A percentile compares a stretch with the other conserved stretches of the same genome.
Conservation (phyloP, 2,329 filamentous ascomycete species). For the Penicillium sp. region DNA sequence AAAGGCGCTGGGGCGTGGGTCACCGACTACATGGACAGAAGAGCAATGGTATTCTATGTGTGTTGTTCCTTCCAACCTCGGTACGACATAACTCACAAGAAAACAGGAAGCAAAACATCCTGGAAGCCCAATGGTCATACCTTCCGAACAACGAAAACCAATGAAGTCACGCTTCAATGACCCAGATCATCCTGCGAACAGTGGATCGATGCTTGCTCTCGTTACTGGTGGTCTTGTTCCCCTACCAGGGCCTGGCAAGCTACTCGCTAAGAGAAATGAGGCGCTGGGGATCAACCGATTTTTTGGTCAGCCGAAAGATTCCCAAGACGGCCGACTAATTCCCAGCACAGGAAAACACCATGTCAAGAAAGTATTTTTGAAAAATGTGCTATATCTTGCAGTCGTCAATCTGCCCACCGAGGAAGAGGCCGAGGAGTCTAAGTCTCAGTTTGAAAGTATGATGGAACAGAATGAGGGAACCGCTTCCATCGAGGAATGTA, state of each 20-base stretch:
- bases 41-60: neutral
- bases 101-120: neutral
- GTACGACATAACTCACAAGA: neutral
- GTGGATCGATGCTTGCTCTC: neutral
- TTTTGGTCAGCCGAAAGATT: no score
- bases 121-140: neutral
- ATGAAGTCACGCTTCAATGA: no score
- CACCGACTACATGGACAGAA: neutral
- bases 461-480: no score
- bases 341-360: no score
- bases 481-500: no score
- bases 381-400: neutral
- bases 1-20: neutral
- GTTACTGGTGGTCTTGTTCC: neutral
- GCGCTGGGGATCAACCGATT: neutral
- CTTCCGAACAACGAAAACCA: no score
- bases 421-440: neutral
- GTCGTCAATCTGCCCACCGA: neutral
- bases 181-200: no score
- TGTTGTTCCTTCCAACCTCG: neutral
- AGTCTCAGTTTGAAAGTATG: no score
- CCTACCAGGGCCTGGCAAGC: neutral
- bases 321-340: no score
- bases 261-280: neutral
- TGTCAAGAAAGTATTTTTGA: neutral